Conservation (phyloP, 2,329 filamentous ascomycete genomes). For the Leptographium galeiforme region DNA sequence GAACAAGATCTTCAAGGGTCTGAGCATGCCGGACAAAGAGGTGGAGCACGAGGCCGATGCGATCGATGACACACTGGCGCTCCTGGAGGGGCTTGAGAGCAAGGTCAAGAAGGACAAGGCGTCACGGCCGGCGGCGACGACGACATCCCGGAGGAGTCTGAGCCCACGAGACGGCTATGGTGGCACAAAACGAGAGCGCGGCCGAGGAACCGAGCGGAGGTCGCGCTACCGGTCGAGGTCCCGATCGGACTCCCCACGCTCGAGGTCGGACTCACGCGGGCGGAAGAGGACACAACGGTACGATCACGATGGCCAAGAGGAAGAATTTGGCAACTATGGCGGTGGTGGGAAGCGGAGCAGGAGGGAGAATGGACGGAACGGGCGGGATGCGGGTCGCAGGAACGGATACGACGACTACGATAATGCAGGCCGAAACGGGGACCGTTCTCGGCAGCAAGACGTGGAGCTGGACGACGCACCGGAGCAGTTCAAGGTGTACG, state of each 20-base stretch:
- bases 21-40: slow-evolving; percentile 72
- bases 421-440: slow-evolving; percentile 32
- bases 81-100: slow-evolving; percentile 73
- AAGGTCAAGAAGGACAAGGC: slow-evolving; percentile 32
- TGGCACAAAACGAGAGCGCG: slow-evolving; percentile 36
- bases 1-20: slow-evolving; percentile 64
- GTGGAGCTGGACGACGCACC: slow-evolving; percentile 72
- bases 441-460: slow-evolving; percentile 46
- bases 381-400: slow-evolving; percentile 17
- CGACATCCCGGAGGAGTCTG: slow-evolving; percentile 1
- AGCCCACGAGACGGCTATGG: slow-evolving; percentile 11
- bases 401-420: slow-evolving; percentile 23
- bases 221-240: slow-evolving; percentile 23
- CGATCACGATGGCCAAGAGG: slow-evolving; percentile 19
- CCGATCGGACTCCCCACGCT: slow-evolving; percentile 24
- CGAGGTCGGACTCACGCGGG: slow-evolving; percentile 28
- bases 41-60: slow-evolving; percentile 36
- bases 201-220: slow-evolving; percentile 25
- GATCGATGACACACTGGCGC: slow-evolving; percentile 84
- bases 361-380: slow-evolving; percentile 24
- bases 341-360: slow-evolving; percentile 27
- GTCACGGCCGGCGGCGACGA: neutral
- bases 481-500: slow-evolving; percentile 74
- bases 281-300: slow-evolving; percentile 18
- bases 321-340: slow-evolving; percentile 20